Conservation (phyloP, 306 rosid genomes). For the Potentilla sterilis region DNA sequence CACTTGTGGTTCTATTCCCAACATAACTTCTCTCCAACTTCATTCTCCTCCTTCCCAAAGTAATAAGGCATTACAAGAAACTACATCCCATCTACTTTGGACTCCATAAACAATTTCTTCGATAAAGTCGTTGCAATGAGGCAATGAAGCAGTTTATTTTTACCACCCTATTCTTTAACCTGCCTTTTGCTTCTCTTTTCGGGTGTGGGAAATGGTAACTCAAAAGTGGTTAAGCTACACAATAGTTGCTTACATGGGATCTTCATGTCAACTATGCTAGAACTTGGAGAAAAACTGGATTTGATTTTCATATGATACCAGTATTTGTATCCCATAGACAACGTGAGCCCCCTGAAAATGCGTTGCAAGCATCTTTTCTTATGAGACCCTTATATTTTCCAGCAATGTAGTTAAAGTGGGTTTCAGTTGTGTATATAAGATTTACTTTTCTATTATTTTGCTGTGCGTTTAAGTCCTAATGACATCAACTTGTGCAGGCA, state of each 20-base stretch:
- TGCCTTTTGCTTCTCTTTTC: background rate
- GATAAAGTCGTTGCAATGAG: background rate
- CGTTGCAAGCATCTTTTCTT: background rate
- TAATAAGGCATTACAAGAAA: background rate
- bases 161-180: background rate
- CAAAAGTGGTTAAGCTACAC: background rate
- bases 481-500: conserved; percentile 46
- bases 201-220: background rate
- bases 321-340: background rate
- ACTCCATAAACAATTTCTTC: background rate
- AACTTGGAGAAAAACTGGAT: background rate
- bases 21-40: background rate
- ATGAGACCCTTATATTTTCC: background rate
- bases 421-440: background rate
- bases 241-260: background rate
- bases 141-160: background rate
- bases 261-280: background rate
- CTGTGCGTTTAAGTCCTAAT: conserved; percentile 19
- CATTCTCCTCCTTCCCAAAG: background rate
- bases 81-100: background rate
- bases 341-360: background rate
- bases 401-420: background rate
- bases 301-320: background rate
- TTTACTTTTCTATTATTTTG: conserved; percentile 18
- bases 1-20: background rate